phyloP scores from a whole-genome alignment of 495 filamentous ascomycete species.

The Aspergillus olivimuriae region DNA sequence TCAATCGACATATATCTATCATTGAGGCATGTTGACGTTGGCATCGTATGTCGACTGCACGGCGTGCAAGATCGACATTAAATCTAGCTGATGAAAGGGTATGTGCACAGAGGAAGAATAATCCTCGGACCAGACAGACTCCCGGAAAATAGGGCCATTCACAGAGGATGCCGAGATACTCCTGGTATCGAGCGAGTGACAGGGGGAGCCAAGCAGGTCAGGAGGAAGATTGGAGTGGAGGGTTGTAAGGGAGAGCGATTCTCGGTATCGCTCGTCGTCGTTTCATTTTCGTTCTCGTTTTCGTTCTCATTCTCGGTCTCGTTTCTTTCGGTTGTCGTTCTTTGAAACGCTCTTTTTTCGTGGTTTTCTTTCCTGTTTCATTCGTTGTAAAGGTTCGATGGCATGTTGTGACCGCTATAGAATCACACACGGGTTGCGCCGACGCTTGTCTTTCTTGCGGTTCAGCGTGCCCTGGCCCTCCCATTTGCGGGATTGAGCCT shows the following conservation, averaged over 20 bases:
- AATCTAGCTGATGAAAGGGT: conserved; percentile 4
- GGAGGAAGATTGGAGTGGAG: too few relatives aligned
- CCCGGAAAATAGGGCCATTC: too few relatives aligned
- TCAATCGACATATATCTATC: conserved; percentile 22
- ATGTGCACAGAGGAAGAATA: conserved; percentile 8
- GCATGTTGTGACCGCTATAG: conserved; percentile 25
- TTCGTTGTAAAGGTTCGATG: conserved; percentile 1
- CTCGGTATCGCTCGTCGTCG: background rate
- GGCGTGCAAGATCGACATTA: conserved; percentile 1
- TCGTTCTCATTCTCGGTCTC: conserved; percentile 2
- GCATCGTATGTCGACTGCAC: conserved; percentile 14
- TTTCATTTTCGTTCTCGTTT: background rate
- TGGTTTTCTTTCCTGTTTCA: conserved; percentile 1
- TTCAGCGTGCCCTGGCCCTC: conserved; percentile 28
- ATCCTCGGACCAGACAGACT: too few relatives aligned
- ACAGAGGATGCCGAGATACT: too few relatives aligned
- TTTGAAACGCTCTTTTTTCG: too few relatives aligned
- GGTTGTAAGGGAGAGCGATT: background rate
- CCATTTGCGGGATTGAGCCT: conserved; percentile 28
- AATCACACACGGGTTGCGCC: conserved; percentile 36
- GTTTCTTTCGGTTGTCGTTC: too few relatives aligned
- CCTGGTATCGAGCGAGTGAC: too few relatives aligned
- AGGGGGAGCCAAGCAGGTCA: background rate
- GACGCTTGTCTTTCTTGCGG: conserved; percentile 25
- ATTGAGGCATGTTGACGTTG: conserved; percentile 13